Percentiles rank a stretch among this genome's conserved stretches.
phyloP scores from a whole-genome alignment of 163 green algal genomes.

The Prototheca cutis region DNA sequence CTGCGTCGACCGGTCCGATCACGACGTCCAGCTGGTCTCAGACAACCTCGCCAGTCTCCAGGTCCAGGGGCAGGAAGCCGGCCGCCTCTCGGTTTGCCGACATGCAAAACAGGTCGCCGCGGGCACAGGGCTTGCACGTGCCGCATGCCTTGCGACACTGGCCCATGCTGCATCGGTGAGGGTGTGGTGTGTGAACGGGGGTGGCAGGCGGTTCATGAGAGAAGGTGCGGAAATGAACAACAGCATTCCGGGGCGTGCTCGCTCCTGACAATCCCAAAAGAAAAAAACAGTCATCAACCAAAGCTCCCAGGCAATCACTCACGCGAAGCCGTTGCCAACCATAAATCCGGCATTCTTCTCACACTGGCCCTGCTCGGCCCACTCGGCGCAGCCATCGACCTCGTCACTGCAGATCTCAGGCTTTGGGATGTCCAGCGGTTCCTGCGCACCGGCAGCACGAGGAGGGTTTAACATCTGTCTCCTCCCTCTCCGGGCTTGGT shows the following conservation, averaged over 20 bases:
- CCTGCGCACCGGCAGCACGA: too few species aligned
- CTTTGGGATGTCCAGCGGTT: background rate
- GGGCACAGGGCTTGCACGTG: conserved; percentile 22
- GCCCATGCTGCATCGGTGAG: conserved; percentile 26
- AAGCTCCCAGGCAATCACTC: too few species aligned
- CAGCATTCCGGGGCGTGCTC: too few species aligned
- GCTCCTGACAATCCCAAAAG: too few species aligned
- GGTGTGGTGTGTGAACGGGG: too few species aligned
- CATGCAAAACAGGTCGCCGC: conserved; percentile 15
- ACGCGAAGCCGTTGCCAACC: conserved; percentile 16
- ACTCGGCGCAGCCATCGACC: conserved; percentile 24
- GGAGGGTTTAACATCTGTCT: too few species aligned
- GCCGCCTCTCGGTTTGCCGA: conserved; percentile 23
- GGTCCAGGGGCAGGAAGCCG: conserved; percentile 32
- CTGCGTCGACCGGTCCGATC: too few species aligned
- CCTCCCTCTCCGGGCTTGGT: too few species aligned
- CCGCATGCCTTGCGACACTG: conserved; percentile 27
- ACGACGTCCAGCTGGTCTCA: background rate
- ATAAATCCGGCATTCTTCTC: conserved; percentile 43
- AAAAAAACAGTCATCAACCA: too few species aligned
- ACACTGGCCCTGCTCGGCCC: conserved; percentile 41
- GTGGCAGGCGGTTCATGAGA: too few species aligned
- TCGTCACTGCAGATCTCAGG: conserved; percentile 38
- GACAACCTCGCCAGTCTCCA: background rate
- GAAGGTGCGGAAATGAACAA: too few species aligned